Conservation (phyloP, 345 rosid species). For the Brassica juncea region DNA sequence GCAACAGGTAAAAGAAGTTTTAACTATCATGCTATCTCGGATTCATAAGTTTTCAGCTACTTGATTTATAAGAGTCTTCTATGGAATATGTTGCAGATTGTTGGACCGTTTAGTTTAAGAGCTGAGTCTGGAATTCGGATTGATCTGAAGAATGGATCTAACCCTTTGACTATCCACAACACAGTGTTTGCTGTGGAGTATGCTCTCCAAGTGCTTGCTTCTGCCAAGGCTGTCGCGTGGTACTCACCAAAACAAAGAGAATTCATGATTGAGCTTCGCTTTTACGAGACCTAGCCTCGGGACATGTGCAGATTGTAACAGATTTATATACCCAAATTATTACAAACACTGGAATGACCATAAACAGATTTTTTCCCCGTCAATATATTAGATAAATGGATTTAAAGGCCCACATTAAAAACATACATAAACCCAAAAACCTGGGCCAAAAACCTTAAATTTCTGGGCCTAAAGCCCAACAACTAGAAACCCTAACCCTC, state of each 20-base stretch:
- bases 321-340: background rate
- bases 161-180: slow-evolving; percentile 48
- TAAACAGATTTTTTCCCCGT: too few relatives aligned
- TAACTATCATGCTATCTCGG: background rate
- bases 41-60: slow-evolving; percentile 26
- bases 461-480: too few relatives aligned
- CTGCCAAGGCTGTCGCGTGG: slow-evolving; percentile 95
- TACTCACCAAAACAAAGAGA: slow-evolving; percentile 79
- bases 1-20: slow-evolving; percentile 67
- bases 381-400: too few relatives aligned
- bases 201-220: slow-evolving; percentile 83
- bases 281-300: slow-evolving; percentile 50
- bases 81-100: slow-evolving; percentile 46
- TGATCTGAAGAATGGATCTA: slow-evolving; percentile 54
- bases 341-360: background rate
- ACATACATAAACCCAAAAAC: too few relatives aligned
- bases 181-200: slow-evolving; percentile 80
- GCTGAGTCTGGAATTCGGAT: slow-evolving; percentile 66
- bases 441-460: too few relatives aligned
- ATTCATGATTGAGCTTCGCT: slow-evolving; percentile 86
- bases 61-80: slow-evolving; percentile 13
- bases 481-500: too few relatives aligned
- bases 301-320: background rate
- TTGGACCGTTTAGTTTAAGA: slow-evolving; percentile 45
- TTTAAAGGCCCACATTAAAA: too few relatives aligned